Base-by-base conservation (phyloP, 352 stramenopile species). In the Globisporangium acanthophoron region DNA sequence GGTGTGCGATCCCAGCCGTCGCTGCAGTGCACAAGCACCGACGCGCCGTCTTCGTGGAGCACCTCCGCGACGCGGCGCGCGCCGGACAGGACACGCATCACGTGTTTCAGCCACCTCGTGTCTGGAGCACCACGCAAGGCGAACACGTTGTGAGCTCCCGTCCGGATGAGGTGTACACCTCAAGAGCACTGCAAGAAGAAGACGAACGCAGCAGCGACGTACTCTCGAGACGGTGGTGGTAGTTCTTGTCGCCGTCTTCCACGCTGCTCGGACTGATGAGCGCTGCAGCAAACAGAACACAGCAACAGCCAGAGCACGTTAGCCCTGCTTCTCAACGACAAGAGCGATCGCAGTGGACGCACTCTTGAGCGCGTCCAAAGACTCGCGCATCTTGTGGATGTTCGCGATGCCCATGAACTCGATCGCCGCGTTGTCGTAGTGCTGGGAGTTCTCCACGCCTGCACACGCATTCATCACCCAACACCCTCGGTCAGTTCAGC, bases 391-490 rank as follows among this genome's bases (percentile, higher is more conserved):
- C 56, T 96, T 96, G 81, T 99, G 96, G 64, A 99, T 99, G 69
- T 99, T 99, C 16, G 90, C 94, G 65, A 99, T 99, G 24, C 96
- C 96, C 83, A 98, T 97, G 73, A 99, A 99, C 56, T 97, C 92
- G 48, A 99, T 88, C 3, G 88, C 96, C 12, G 89, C 87, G 51
- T 97, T 96, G 52, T 96, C 81, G 70, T 99, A 99, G 68, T 98
- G 88, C 63, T 96, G 92, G 16, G 91, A 96, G 71, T 98, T 98
- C 68, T 99, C 96, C 41, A 98, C 96, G 51, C 96, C 92, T 88
- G 61, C 4, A 16, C n/a, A 43, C 4, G 27, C 31, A 12, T 15
- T 6, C 43, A 0, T 50, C 21, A 69, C 11, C 65, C 7, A 48
- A 7, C 12, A 47, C 13, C 47, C 46, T 33, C 21, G 7, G 37